These are phyloP conservation scores for Apophysomyces ossiformis DNA, from an alignment of 371 early-diverging fungal species.

Conservation along the genomic window DNA sequence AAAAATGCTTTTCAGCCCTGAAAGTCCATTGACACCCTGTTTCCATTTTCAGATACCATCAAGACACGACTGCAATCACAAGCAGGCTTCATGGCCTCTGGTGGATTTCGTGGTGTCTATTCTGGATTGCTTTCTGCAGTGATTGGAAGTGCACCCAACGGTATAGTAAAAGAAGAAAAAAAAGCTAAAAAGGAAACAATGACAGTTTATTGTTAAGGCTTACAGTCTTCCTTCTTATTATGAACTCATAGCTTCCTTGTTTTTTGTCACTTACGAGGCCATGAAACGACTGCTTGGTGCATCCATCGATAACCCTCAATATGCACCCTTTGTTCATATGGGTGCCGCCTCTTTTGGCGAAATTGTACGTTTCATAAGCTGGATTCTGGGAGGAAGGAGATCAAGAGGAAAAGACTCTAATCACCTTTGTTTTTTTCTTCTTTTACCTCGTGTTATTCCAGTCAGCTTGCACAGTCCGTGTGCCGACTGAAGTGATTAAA, in stretches of 20 bases:
- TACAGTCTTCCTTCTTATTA: constrained; percentile 7
- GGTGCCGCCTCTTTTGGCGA: constrained; percentile 90
- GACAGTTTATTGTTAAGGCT: not conserved
- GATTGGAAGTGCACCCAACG: constrained; percentile 92
- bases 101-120: constrained; percentile 93
- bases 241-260: constrained; percentile 74
- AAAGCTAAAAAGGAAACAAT: not conserved
- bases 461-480: constrained; percentile 92
- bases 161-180: constrained; percentile 44
- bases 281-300: constrained; percentile 62
- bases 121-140: constrained; percentile 91
- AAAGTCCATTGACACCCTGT: not conserved
- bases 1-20: not conserved
- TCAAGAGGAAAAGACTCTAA: not conserved
- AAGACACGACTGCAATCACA: constrained; percentile 91
- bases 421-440: constrained; percentile 8
- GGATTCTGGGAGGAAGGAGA: not conserved
- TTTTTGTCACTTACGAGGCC: constrained; percentile 92
- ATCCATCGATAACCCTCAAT: constrained; percentile 39
- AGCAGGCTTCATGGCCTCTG: constrained; percentile 86
- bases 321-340: constrained; percentile 83
- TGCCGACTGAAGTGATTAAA: constrained; percentile 96
- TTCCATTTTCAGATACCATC: constrained; percentile 73
- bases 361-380: constrained; percentile 60
- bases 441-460: constrained; percentile 24